phyloP scores from a whole-genome alignment of 495 filamentous ascomycete species.

The Penicillium simplicissimum region DNA sequence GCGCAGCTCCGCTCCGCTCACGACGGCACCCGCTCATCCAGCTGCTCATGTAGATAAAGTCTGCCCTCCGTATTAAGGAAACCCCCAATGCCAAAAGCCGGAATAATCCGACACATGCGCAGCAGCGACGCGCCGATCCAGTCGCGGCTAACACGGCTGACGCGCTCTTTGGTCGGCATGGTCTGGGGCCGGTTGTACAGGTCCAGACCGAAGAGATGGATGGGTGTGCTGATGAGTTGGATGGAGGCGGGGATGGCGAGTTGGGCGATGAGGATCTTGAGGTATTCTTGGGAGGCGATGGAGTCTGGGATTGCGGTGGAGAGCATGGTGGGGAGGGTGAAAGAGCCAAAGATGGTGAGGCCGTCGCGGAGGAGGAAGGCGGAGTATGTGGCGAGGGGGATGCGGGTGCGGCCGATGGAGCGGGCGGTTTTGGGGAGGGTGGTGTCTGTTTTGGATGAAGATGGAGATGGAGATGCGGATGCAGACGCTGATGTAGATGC shows the following conservation, averaged over 20 bases:
- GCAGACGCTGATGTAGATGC: slow-evolving; percentile 34
- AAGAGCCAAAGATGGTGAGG: slow-evolving; percentile 84
- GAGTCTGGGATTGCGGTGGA: slow-evolving; percentile 40
- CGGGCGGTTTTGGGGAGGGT: slow-evolving; percentile 30
- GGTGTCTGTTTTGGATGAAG: slow-evolving; percentile 28
- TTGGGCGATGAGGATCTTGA: slow-evolving; percentile 60
- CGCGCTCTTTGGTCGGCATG: slow-evolving; percentile 53
- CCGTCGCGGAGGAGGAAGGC: slow-evolving; percentile 80
- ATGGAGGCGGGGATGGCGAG: slow-evolving; percentile 75
- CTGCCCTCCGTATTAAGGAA: slow-evolving; percentile 70
- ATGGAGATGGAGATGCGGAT: slow-evolving; percentile 34
- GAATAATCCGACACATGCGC: slow-evolving; percentile 81
- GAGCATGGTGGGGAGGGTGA: slow-evolving; percentile 67
- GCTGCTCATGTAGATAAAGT: slow-evolving; percentile 34
- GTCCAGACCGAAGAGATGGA: slow-evolving; percentile 84
- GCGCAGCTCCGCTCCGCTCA: slow-evolving; percentile 6
- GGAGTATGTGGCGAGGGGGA: slow-evolving; percentile 48
- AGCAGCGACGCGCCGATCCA: slow-evolving; percentile 71
- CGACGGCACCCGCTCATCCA: slow-evolving; percentile 21
- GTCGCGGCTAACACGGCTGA: slow-evolving; percentile 64
- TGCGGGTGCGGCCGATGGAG: slow-evolving; percentile 48
- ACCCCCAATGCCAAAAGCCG: slow-evolving; percentile 87
- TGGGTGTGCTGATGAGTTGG: slow-evolving; percentile 76
- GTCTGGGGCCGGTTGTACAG: slow-evolving; percentile 67
- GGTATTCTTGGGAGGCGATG: slow-evolving; percentile 36